Evolutionary conservation across 108 stramenopile genomes (phyloP).

Genomic region (Phaeodactylum tricornutum): DNA sequence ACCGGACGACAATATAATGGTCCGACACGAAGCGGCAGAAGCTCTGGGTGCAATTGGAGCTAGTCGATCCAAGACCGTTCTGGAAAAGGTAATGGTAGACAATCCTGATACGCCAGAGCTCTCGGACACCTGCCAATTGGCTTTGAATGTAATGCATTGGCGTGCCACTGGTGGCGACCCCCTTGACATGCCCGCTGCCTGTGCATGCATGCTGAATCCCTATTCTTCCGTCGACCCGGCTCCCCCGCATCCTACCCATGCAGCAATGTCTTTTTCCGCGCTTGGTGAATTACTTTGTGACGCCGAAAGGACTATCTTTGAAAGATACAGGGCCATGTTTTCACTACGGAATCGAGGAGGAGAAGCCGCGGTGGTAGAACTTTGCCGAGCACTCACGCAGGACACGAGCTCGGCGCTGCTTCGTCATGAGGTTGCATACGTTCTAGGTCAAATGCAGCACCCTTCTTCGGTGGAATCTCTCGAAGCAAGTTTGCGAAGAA

Average conservation of each 20-base stretch:
- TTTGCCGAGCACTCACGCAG: slow-evolving; percentile 60
- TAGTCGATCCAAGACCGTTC: slow-evolving; percentile 18
- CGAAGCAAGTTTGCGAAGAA: slow-evolving; percentile 42
- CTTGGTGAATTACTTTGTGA: slow-evolving; percentile 71
- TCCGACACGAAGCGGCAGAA: slow-evolving; percentile 96
- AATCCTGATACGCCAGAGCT: slow-evolving; percentile 78
- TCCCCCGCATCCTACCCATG: slow-evolving; percentile 71
- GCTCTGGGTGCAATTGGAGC: slow-evolving; percentile 81
- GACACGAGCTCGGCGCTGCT: slow-evolving; percentile 80
- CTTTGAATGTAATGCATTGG: slow-evolving; percentile 77
- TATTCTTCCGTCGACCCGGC: slow-evolving; percentile 82
- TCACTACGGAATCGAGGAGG: slow-evolving; percentile 88
- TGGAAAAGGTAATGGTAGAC: slow-evolving; percentile 20
- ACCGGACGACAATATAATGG: slow-evolving; percentile 82
- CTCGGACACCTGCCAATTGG: slow-evolving; percentile 82
- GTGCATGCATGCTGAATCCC: slow-evolving; percentile 80
- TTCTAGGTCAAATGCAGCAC: slow-evolving; percentile 95
- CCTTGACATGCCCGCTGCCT: slow-evolving; percentile 33
- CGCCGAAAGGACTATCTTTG: slow-evolving; percentile 58
- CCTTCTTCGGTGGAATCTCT: slow-evolving; percentile 72
- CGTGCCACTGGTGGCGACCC: slow-evolving; percentile 23
- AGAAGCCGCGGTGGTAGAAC: slow-evolving; percentile 64
- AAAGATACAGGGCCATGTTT: slow-evolving; percentile 97
- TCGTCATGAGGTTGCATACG: slow-evolving; percentile 99
- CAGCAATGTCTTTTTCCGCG: slow-evolving; percentile 25